Conservation (phyloP, 768 basidiomycete genomes). For the Pisolithus sp. region DNA sequence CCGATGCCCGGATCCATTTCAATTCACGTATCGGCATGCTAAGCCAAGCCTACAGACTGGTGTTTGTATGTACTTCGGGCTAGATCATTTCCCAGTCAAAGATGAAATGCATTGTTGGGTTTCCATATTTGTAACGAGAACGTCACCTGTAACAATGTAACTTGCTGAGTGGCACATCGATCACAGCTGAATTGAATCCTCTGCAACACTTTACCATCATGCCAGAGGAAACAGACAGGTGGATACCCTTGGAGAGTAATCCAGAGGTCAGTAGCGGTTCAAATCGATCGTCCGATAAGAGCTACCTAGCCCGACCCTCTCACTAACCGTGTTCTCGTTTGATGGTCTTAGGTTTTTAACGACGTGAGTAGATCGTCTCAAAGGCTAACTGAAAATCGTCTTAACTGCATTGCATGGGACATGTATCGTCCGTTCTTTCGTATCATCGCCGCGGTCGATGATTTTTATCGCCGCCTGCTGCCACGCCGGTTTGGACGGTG, state of each 20-base stretch:
- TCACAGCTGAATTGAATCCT: not conserved
- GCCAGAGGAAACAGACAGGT: constrained; percentile 32
- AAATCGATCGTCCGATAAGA: constrained; percentile 5
- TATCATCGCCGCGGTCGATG: not conserved
- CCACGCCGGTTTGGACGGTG: not conserved
- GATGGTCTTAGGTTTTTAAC: constrained; percentile 22
- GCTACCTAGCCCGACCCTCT: not conserved
- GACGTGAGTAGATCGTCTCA: constrained; percentile 11
- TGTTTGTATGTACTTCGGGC: no score
- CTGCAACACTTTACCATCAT: not conserved
- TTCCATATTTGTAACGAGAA: no score
- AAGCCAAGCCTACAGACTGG: no score
- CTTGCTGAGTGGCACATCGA: no score
- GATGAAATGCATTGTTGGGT: no score
- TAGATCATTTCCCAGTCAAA: no score
- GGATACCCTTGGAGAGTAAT: constrained; percentile 81
- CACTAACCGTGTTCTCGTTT: not conserved
- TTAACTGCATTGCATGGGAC: not conserved
- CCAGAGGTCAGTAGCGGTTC: constrained; percentile 37
- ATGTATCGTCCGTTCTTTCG: not conserved
- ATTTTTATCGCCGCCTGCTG: not conserved
- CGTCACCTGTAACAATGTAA: not conserved
- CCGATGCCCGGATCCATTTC: no score
- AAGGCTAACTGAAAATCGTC: not conserved
- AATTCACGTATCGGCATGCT: no score